Percentiles rank a stretch among this genome's conserved stretches.
Conservation (phyloP, 2,329 filamentous ascomycete species). For the Calycina marina region DNA sequence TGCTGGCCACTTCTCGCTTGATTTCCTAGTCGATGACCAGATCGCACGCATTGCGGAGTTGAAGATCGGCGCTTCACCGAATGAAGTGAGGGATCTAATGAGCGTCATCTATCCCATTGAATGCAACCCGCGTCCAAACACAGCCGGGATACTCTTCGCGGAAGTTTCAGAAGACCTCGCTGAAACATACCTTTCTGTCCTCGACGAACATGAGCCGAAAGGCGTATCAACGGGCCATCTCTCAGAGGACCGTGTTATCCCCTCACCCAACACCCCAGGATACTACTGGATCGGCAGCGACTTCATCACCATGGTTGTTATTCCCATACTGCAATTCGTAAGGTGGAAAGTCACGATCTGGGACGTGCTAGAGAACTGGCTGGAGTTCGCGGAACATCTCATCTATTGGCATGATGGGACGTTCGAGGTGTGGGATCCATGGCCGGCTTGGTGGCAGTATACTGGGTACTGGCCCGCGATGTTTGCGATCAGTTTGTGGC, state of each 20-base stretch:
- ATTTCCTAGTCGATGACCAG: slow-evolving; percentile 47
- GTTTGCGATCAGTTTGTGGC: slow-evolving; percentile 32
- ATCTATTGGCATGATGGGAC: slow-evolving; percentile 39
- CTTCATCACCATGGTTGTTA: slow-evolving; percentile 34
- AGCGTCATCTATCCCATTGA: slow-evolving; percentile 50
- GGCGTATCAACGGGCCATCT: slow-evolving; percentile 5
- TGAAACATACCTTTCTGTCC: slow-evolving; percentile 34
- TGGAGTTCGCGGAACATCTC: slow-evolving; percentile 25
- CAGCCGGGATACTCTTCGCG: slow-evolving; percentile 47
- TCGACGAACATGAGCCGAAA: slow-evolving; percentile 20
- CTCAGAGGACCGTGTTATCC: slow-evolving; percentile 11
- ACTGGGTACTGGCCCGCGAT: slow-evolving; percentile 39
- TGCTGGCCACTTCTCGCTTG: slow-evolving; percentile 60
- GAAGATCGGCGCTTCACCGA: neutral
- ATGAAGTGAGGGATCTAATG: slow-evolving; percentile 14
- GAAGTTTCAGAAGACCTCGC: slow-evolving; percentile 28
- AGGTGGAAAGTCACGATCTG: slow-evolving; percentile 12
- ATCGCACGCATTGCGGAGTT: slow-evolving; percentile 4
- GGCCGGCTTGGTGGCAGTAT: slow-evolving; percentile 41
- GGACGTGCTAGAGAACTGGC: slow-evolving; percentile 13
- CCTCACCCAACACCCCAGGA: slow-evolving; percentile 18
- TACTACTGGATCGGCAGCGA: slow-evolving; percentile 60
- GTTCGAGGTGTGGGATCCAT: slow-evolving; percentile 38
- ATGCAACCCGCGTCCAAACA: slow-evolving; percentile 57
- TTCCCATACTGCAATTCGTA: slow-evolving; percentile 27